Evolutionary conservation across 192 early-diverging fungal species (phyloP), one percentile per base, ranked within the genome.

Genomic region (Powellomyces hirtus): DNA sequence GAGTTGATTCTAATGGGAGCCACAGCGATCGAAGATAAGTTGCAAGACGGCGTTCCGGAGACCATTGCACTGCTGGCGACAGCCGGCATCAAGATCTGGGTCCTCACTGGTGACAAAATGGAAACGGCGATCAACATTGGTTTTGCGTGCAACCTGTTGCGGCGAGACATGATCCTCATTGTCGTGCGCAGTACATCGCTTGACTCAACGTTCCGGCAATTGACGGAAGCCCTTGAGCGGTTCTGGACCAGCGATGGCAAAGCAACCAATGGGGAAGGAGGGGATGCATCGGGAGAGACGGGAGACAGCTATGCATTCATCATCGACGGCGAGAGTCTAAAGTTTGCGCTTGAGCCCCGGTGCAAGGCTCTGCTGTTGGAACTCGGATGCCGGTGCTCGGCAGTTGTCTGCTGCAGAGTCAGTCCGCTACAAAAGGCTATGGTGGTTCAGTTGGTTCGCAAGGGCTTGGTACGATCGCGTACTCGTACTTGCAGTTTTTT

Each of bases 101-200:
- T 98, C 1, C 76, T 98, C 55, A 98, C 97, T 0, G 97, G 97
- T 35, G 97, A 98, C 78, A 97, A 97, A 71, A 75, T 97, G 79
- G 97, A 98, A 77, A 98, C 97, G 0, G 97, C 97, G 16, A 97
- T 98, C 77, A 97, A 97, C 73, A 97, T 98, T 76, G 95, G 94
- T 2, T 97, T 97, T 82, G 62, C 86, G n/a, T 80, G 78, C 66
- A 79, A 84, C 63, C 65, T 88, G 2, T 66, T 88, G 30, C 72
- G 68, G 49, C 45, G 67, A 34, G 62, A 74, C 38, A 80, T 83
- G 82, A 62, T 73, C 30, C 68, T 88, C 16, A 84, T 88, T 34
- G 81, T 87, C 38, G 82, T 88, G 61, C 62, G 75, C 59, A 77
- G 64, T 0, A 36, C 29, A 18, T 75, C 51, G 1, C 59, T 71